phyloP scores from a whole-genome alignment of 495 filamentous ascomycete genomes.

The Talaromyces adpressus region DNA sequence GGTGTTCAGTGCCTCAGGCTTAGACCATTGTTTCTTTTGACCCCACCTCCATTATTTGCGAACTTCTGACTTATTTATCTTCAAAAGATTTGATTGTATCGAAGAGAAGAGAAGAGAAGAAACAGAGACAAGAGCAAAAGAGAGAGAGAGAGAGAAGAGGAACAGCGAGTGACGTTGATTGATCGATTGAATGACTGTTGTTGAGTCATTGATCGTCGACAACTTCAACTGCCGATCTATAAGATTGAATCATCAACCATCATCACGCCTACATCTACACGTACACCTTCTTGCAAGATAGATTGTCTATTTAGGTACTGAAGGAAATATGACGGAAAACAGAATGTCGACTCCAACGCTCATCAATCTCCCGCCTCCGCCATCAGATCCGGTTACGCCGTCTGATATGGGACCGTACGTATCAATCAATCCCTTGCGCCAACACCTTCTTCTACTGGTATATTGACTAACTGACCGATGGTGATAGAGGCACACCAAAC shows the following conservation, averaged over 20 bases:
- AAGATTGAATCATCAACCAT: not conserved
- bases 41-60: not conserved
- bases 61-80: not conserved
- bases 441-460: constrained; percentile 7
- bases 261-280: no score
- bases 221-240: not conserved
- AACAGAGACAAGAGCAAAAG: not conserved
- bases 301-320: no score
- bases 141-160: not conserved
- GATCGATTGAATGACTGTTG: not conserved
- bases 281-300: no score
- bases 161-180: not conserved
- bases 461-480: not conserved
- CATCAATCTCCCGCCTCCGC: constrained; percentile 79
- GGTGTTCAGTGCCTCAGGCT: not conserved
- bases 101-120: not conserved
- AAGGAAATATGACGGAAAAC: constrained; percentile 6
- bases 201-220: not conserved
- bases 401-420: constrained; percentile 81
- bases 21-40: not conserved
- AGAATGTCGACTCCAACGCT: constrained; percentile 54
- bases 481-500: constrained; percentile 76
- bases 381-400: constrained; percentile 80
- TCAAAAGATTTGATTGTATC: not conserved
- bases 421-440: constrained; percentile 7